Base-by-base conservation (phyloP, 169 alveolate genomes). In the Cyclospora cayetanensis region DNA sequence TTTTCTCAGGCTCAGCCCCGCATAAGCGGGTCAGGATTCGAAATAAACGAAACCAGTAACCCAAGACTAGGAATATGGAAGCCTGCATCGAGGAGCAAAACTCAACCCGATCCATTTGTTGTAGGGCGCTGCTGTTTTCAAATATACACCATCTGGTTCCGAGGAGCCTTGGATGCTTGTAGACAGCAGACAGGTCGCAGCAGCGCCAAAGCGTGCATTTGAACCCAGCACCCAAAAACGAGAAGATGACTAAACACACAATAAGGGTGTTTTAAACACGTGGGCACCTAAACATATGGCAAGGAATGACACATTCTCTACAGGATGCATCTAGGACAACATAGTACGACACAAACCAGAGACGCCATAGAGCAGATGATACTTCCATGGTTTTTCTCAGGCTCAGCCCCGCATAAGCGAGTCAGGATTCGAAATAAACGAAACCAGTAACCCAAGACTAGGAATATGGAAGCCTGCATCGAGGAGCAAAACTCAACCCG, bases 351-450 rank as follows among this genome's bases (percentile, higher is more conserved):
- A 60, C 74, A 60, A 2, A 0, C 4, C 0, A 60, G 12, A 12
- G 74, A 60, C 7, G 2, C 34, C 74, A 60, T 60, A 25, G 3
- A 60, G 3, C 20, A 46, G 11, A 11, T 79, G 88, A 46, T 43
- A 31, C 88, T 79, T 46, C 88, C 88, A 79, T 79, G 88, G 88
- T 79, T 79, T 79, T 79, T 79, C 88, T 52, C 72, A 79, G 72
- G 89, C 7, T 4, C 89, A 50, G 74, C 89, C 89, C 50, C 89
- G 50, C 89, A 79, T 50, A n/a, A 27, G 89, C 72, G 89, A 46
- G 89, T 79, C 53, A 31, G 74, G 52, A 46, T 52, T 52, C 68
- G 52, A n/a, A 1, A 12, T 11, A 0, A 31, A 12, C n/a, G 80
- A 11, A 25, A n/a, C 11, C 80, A 35, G 34, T 25, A 27, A 18